Evolutionary conservation across 768 basidiomycete genomes (phyloP), one percentile per base, ranked within the genome.

Genomic region (Leucocoprinus birnbaumii): DNA sequence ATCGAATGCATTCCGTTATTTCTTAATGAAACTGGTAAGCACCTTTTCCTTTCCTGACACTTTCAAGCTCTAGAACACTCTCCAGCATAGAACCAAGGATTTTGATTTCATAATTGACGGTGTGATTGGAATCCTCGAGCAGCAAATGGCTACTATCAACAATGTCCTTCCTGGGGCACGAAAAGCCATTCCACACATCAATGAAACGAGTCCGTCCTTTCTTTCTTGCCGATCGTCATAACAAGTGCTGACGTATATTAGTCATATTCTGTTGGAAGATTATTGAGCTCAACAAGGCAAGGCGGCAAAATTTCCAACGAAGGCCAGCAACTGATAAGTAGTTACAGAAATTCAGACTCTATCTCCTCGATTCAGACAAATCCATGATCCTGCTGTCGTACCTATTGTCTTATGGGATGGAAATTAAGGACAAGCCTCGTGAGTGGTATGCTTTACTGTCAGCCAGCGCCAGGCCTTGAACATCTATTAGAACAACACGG

Each of bases 371-470:
- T 49, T 89, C 87, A 1, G 91, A 92, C 34, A 86, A 82, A 66
- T 83, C 83, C 2, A 84, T 83, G 67, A 89, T 95, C 63, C 64
- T 94, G 3, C 72, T 93, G 24, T 88, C 82, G 0, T 87, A 90
- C 67, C 78, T 96, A 34, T 71, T 97, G 13, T 87, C 88, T 62
- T 89, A 88, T 65, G 83, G 83, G 47, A 74, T 97, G 24, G 92
- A 95, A 58, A 85, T 94, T 64, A 97, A 97, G 69, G 95, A 98
- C 64, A 93, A 92, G 71, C 89, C 94, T 57, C 85, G 94, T 96
- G 65, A 66, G 85, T 69, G 31, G 11, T 11, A 5, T 31, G 18
- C 9, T 44, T 62, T 27, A 11, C 52, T n/a, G 19, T 22, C 50
- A 24, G 7, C 10, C 52, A 10, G 42, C n/a, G 14, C 35, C 34